phyloP scores from a whole-genome alignment of 108 stramenopile genomes.

The Mayamaea pseudoterrestris region DNA sequence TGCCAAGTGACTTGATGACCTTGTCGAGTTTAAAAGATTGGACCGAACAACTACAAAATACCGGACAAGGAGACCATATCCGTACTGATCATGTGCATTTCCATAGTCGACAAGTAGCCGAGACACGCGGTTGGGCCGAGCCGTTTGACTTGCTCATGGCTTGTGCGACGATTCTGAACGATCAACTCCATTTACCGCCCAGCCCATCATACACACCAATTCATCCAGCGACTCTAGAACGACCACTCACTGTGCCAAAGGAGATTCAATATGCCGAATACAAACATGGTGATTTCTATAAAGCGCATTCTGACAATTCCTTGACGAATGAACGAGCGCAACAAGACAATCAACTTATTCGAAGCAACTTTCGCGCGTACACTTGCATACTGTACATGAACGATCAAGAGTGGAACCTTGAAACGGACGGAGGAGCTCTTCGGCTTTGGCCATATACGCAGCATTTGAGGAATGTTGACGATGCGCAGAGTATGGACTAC shows the following conservation, averaged over 20 bases:
- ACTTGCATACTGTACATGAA: conserved; percentile 33
- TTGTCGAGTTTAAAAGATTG: no score
- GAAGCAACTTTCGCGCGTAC: conserved; percentile 18
- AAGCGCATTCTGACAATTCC: conserved; percentile 23
- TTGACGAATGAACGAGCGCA: no score
- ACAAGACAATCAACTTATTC: background rate
- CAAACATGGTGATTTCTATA: conserved; percentile 21
- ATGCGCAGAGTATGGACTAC: background rate
- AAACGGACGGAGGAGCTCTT: conserved; percentile 21
- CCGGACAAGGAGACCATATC: conserved; percentile 7
- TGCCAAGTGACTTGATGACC: no score
- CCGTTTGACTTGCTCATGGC: conserved; percentile 23
- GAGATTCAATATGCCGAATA: conserved; percentile 27
- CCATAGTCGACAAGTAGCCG: conserved; percentile 14
- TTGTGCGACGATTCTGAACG: conserved; percentile 21
- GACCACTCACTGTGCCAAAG: conserved; percentile 23
- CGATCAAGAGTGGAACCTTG: conserved; percentile 21
- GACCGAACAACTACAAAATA: no score
- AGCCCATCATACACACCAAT: conserved; percentile 9
- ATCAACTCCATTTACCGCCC: conserved; percentile 3
- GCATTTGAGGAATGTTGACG: background rate
- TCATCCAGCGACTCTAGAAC: conserved; percentile 12
- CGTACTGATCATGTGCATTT: conserved; percentile 25
- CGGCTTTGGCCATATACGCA: conserved; percentile 14
- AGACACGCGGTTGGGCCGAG: conserved; percentile 14